Base-by-base conservation (phyloP, 106 monocot species). In the Acorus gramineus region DNA sequence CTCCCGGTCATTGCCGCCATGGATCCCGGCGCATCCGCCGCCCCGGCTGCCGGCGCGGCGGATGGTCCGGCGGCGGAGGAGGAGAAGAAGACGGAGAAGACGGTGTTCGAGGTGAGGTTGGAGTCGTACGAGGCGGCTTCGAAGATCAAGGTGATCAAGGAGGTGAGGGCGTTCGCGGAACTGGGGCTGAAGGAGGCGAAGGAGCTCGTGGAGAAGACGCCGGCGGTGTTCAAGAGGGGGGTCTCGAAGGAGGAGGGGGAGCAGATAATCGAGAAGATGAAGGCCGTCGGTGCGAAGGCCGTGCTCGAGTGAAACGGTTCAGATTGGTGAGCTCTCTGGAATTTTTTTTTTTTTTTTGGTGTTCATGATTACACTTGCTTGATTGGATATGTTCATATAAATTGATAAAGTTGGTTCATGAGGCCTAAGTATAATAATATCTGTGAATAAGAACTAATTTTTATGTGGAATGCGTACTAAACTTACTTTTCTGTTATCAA, bases 141-240 rank as follows among this genome's bases (percentile, higher is more conserved):
- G 14, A 96, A 96, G 87, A 85, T 96, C 58, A 96, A 96, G 85
- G 96, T 96, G 66, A 96, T 96, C 45, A 96, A 96, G 78, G 96
- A 96, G 78, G 83, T 96, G 49, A 75, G 96, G 49, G 78, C 78
- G 11, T 78, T 96, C 51, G 88, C 96, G 2, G 81, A 85, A 28
- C 66, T 96, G 56, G 96, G 96, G 45, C 74, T 96, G 53, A 96
- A 96, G 82, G 96, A 96, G 78, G 96, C 96, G 5, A 96, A 96
- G 78, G 96, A 96, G 52, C 59, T 96, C 50, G 96, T 96, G 62
- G 96, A 96, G 79, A 96, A 96, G 72, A 66, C 87, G 8, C 96
- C 96, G 2, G 66, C 81, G 0, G 83, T 96, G 47, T 82, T 96
- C 68, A 96, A 91, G 77, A 55, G 72, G 2, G 91, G 96, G 7